A percentile compares a stretch with the other conserved stretches of the same genome.
These are phyloP conservation scores for Lactarius psammicola DNA, from an alignment of 768 basidiomycete genomes.

Conservation along the genomic window DNA sequence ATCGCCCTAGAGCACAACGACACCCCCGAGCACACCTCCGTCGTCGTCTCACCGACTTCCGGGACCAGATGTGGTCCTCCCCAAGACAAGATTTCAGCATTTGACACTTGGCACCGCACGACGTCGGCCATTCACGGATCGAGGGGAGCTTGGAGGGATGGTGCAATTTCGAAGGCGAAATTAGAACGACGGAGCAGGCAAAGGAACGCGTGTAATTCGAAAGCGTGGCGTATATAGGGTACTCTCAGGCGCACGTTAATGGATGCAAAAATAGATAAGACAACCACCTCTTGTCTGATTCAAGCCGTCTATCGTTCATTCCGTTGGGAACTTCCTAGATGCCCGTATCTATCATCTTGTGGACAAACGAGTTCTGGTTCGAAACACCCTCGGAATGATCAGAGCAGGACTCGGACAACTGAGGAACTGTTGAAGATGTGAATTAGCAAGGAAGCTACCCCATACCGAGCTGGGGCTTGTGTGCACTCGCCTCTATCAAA, in stretches of 20 bases:
- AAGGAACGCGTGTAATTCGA: neutral
- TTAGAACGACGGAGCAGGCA: neutral
- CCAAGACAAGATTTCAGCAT: neutral
- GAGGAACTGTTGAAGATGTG: neutral
- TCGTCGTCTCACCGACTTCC: neutral
- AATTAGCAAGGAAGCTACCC: no score
- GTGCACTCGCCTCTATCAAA: neutral
- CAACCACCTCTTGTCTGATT: no score
- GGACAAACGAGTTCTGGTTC: no score
- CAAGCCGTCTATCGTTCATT: no score
- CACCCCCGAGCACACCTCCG: neutral
- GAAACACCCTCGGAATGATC: neutral
- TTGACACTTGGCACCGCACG: neutral
- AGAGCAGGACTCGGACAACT: neutral
- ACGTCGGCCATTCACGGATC: neutral
- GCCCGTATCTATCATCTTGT: no score
- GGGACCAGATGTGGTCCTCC: neutral
- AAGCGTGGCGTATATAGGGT: neutral
- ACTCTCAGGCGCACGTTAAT: neutral
- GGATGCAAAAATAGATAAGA: neutral
- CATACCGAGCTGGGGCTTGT: neutral
- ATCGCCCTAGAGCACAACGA: neutral
- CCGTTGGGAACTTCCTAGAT: no score
- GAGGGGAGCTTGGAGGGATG: no score
- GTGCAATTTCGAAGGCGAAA: neutral